Conservation (phyloP, 495 filamentous ascomycete genomes). For the Podospora anserina region DNA sequence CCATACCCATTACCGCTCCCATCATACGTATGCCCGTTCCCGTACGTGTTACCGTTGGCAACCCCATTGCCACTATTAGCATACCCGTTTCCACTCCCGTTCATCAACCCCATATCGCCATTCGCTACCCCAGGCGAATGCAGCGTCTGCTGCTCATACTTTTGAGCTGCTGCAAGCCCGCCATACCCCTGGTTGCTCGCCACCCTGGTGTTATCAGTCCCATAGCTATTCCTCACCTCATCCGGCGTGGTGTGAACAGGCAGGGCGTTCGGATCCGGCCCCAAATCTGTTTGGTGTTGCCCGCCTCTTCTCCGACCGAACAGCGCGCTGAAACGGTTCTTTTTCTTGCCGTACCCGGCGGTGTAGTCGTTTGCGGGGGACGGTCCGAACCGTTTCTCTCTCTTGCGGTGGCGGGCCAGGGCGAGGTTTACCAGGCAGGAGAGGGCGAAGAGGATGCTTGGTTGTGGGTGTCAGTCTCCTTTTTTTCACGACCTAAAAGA, state of each 20-base stretch:
- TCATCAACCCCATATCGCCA: not conserved
- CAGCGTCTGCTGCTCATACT: not conserved
- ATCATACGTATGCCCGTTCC: not conserved
- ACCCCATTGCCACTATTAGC: not conserved
- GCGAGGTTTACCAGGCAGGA: slow-evolving; percentile 61
- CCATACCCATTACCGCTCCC: not conserved
- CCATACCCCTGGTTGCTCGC: slow-evolving; percentile 19
- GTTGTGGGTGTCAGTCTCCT: slow-evolving; percentile 14
- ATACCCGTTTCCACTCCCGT: not conserved
- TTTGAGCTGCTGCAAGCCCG: slow-evolving; percentile 20
- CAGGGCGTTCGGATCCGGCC: slow-evolving; percentile 30
- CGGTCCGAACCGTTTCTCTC: slow-evolving; percentile 77
- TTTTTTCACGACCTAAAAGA: not conserved
- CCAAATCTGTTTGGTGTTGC: slow-evolving; percentile 10
- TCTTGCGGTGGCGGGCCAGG: slow-evolving; percentile 66
- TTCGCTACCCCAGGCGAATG: not conserved
- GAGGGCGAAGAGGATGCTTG: slow-evolving; percentile 64
- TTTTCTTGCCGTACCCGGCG: slow-evolving; percentile 55
- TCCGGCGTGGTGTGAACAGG: slow-evolving; percentile 41
- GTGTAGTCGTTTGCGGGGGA: slow-evolving; percentile 54
- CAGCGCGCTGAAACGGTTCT: slow-evolving; percentile 29
- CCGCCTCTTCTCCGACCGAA: slow-evolving; percentile 28
- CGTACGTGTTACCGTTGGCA: not conserved
- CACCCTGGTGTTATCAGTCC: slow-evolving; percentile 40
- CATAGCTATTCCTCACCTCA: slow-evolving; percentile 40